Conservation (phyloP, 805 yeast species). For the Starmerella etchellsii region DNA sequence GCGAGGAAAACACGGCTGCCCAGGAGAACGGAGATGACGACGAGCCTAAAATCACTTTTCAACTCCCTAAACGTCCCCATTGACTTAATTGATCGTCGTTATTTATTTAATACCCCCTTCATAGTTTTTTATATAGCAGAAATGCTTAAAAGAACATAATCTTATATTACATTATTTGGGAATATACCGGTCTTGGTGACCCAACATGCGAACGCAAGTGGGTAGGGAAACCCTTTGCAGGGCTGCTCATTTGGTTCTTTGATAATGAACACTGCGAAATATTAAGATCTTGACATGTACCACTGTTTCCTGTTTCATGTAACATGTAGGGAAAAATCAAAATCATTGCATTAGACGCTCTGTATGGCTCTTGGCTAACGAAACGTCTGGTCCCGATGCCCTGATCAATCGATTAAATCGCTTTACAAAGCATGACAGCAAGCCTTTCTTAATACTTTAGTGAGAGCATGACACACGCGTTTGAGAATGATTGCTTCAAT, state of each 20-base stretch:
- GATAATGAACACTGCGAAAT: too few relatives aligned
- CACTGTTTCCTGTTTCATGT: too few relatives aligned
- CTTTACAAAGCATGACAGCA: too few relatives aligned
- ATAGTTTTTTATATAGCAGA: neutral
- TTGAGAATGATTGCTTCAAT: too few relatives aligned
- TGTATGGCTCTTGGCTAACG: too few relatives aligned
- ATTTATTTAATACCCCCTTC: neutral
- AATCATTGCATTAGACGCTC: too few relatives aligned
- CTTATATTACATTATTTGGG: neutral
- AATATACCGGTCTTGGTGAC: neutral
- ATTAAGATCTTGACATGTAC: too few relatives aligned
- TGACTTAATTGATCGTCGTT: neutral
- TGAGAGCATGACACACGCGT: too few relatives aligned
- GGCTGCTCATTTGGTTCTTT: neutral
- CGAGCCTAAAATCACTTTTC: slow-evolving; percentile 18
- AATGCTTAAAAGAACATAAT: neutral
- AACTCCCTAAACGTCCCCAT: slow-evolving; percentile 11
- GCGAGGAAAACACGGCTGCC: slow-evolving; percentile 17
- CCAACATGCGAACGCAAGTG: neutral
- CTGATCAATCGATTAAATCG: too few relatives aligned
- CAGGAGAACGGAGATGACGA: slow-evolving; percentile 7
- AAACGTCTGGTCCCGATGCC: too few relatives aligned
- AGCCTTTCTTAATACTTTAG: too few relatives aligned
- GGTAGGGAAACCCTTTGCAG: neutral
- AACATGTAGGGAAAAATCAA: too few relatives aligned